Percentiles rank a stretch among this genome's conserved stretches.
Conservation (phyloP, 768 basidiomycete species). For the Pisolithus marmoratus region DNA sequence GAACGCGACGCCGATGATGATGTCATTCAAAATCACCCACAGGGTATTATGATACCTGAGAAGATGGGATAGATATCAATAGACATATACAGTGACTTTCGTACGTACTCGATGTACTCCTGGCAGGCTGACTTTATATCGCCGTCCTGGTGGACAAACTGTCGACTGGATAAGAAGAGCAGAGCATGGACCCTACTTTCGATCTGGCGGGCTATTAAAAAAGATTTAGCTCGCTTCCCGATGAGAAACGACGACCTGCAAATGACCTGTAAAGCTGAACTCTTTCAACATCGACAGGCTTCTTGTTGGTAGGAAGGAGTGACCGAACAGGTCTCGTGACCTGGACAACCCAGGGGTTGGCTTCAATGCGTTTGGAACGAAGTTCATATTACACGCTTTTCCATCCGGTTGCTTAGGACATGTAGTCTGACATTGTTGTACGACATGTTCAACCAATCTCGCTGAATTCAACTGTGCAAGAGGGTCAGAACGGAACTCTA, state of each 20-base stretch:
- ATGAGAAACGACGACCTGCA: not conserved
- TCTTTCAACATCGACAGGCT: constrained; percentile 13
- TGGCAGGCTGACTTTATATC: constrained; percentile 36
- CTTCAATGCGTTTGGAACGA: not conserved
- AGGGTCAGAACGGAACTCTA: not conserved
- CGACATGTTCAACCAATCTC: constrained; percentile 27
- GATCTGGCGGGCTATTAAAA: constrained; percentile 56
- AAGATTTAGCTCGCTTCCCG: not conserved
- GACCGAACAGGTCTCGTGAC: not conserved
- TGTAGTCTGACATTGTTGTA: constrained; percentile 7
- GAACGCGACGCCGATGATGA: constrained; percentile 75
- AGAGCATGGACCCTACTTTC: constrained; percentile 47
- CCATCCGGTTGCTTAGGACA: not conserved
- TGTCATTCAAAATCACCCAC: constrained; percentile 88
- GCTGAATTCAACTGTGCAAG: constrained; percentile 41
- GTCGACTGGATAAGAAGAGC: constrained; percentile 35
- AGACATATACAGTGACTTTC: not conserved
- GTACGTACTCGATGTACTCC: constrained; percentile 61
- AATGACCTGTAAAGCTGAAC: constrained; percentile 23
- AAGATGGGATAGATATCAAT: not conserved
- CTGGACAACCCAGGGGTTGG: not conserved
- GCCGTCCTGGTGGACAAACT: constrained; percentile 31
- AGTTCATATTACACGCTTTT: not conserved
- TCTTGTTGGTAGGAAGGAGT: not conserved
- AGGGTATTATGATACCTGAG: constrained; percentile 83